phyloP scores from a whole-genome alignment of 495 filamentous ascomycete species.

The Neurospora sp. region DNA sequence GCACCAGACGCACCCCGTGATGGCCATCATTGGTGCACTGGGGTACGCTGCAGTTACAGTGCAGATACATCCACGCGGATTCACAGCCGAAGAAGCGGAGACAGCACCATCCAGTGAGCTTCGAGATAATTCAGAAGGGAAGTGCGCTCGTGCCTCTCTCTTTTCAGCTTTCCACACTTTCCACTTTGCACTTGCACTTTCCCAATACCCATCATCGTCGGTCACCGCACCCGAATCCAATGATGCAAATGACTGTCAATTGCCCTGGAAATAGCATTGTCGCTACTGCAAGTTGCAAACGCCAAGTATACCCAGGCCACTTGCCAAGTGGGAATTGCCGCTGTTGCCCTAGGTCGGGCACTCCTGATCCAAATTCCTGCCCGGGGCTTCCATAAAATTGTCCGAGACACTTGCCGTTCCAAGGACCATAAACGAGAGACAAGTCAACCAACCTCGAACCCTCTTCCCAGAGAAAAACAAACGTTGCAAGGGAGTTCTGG shows the following conservation, averaged over 20 bases:
- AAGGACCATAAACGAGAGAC: background rate
- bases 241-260: background rate
- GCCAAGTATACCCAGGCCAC: background rate
- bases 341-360: background rate
- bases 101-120: background rate
- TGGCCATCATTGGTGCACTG: background rate
- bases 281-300: background rate
- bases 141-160: background rate
- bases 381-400: background rate
- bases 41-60: background rate
- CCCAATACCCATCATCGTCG: background rate
- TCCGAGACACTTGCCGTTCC: background rate
- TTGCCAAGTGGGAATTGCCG: background rate
- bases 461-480: background rate
- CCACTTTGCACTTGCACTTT: background rate
- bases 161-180: background rate
- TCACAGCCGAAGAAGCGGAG: background rate
- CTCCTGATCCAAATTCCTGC: background rate
- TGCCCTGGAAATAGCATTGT: background rate
- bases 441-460: background rate
- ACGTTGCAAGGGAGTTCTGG: background rate
- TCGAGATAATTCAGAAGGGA: background rate
- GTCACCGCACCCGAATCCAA: background rate
- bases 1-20: background rate
- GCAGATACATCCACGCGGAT: background rate